Base-by-base conservation (phyloP, 2,329 filamentous ascomycete species). In the Claviceps pusilla region DNA sequence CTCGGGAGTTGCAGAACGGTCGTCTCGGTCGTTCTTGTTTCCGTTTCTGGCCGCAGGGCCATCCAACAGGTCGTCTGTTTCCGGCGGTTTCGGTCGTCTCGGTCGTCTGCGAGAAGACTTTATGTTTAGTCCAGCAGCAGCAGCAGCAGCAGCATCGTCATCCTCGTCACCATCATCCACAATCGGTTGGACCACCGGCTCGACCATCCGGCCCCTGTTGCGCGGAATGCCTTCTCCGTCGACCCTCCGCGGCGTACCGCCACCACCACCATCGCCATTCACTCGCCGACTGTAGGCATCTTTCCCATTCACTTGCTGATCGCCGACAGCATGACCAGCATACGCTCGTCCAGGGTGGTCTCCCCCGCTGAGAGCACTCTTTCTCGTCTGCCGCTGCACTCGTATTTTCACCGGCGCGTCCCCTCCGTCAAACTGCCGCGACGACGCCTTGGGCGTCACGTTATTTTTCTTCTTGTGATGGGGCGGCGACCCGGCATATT, bases 41-140 rank as follows among this genome's bases (percentile, higher is more conserved):
- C 50, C 51, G 19, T 54, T 47, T 41, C 43, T 14, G 19, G 33
- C 35, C 35, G 37, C 48, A 28, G 41, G 37, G 12, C 50, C 16
- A 2, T 12, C 43, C 10, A 39, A 5, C 10, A 10, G 50, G 28
- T 54, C 55, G 10, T 52, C 57, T 54, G 33, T 61, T 61, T 54
- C 57, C 64, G 57, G 60, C 63, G 56, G 66, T 54, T 71, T 69
- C 7, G 71, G 66, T 53, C 70, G 70, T 53, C 71, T 69, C 33
- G 69, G 68, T 58, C 72, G 68, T 54, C 74, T 71, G 51, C 74
- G 71, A 50, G 69, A 63, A 57, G 55, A 52, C 29, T 19, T 19
- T 19, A 19, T 19, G 19, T 61, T 63, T 10, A 28, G 46, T 6
- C 49, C 51, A 10, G 24, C 24, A 14, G 43, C 43, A 5, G 10